Percentiles rank a stretch among this genome's conserved stretches.
Conservation (phyloP, 176 grass and related monocot genomes). For the Dactylis glomerata region DNA sequence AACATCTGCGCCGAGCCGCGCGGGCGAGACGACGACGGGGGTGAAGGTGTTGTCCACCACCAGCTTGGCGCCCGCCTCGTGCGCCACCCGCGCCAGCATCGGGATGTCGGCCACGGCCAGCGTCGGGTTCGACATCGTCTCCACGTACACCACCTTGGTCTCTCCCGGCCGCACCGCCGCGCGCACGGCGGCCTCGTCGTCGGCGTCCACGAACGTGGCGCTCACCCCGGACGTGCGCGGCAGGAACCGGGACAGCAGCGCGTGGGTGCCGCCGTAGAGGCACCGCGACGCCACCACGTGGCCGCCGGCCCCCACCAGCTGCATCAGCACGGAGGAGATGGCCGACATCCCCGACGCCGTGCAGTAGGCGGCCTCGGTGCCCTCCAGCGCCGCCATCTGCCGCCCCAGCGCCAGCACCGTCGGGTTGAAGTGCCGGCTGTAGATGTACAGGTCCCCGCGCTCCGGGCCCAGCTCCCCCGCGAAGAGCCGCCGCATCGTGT, state of each 20-base stretch:
- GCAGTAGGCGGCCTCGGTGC: constrained; percentile 95
- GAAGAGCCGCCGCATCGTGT: constrained; percentile 85
- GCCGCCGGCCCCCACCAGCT: constrained; percentile 72
- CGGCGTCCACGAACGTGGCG: constrained; percentile 72
- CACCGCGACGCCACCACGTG: constrained; percentile 88
- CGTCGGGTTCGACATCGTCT: constrained; percentile 90
- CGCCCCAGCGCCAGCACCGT: constrained; percentile 89
- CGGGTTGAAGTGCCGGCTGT: constrained; percentile 93
- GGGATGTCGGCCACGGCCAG: constrained; percentile 82
- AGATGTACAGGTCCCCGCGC: constrained; percentile 88
- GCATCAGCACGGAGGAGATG: constrained; percentile 78
- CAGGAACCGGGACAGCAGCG: constrained; percentile 77
- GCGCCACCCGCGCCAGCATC: constrained; percentile 66
- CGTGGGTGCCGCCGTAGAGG: constrained; percentile 97
- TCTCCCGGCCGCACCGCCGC: constrained; percentile 50
- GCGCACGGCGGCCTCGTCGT: constrained; percentile 70
- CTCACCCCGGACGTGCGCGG: constrained; percentile 52
- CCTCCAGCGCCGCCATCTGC: constrained; percentile 96
- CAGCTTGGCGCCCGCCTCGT: constrained; percentile 73
- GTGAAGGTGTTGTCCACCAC: constrained; percentile 98
- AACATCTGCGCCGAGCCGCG: constrained; percentile 79
- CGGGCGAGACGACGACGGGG: constrained; percentile 76
- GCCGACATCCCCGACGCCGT: constrained; percentile 94
- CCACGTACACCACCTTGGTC: constrained; percentile 83
- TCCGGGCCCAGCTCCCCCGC: constrained; percentile 86